Base-by-base conservation (phyloP, 2,329 filamentous ascomycete species). In the Stemphylium beticola region DNA sequence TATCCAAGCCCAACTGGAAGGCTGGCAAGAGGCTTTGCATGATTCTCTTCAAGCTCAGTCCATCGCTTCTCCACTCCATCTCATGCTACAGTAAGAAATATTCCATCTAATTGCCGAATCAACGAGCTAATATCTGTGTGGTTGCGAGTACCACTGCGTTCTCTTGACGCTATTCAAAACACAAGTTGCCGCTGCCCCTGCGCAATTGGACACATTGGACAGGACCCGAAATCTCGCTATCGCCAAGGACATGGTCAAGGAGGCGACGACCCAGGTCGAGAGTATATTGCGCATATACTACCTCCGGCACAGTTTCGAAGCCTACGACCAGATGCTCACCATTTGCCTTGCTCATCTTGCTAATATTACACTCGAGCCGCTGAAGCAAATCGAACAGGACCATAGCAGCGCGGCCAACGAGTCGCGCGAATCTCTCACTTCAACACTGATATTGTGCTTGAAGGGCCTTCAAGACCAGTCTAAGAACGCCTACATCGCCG, bases 11-110 rank as follows among this genome's bases (percentile, higher is more conserved):
- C 33, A 44, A 46, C 22, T 62, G 26, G 38, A 60, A 43, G 24
- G 18, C 17, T 61, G 58, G 56, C 60, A 33, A 29, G 36, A 41
- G 24, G 31, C 8, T 26, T 41, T 61, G 29, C 49, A 53, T 18
- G 18, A 8, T n/a, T 22, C 33, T 18, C 48, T 61, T 2, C 29
- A 39, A 20, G 53, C 53, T 17, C 49, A 36, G 10, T 46, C 37
- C 12, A 49, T 61, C 12, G 45, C 57, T 4, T 45, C 49, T 39
- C 58, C 58, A 22, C 26, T 32, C 7, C 58, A 61, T 31, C 41
- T 61, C 11, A 34, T 60, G 33, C 34, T 61, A 29, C 58, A 61
- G 58, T 60, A 49, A 51, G 56, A 24, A n/a, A 20, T 10, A 14
- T 4, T 14, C 2, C 17, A 11, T 18, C 17, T 10, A 10, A 26